Conservation (phyloP, 2,329 filamentous ascomycete species). For the Botryosphaeria agaves region DNA sequence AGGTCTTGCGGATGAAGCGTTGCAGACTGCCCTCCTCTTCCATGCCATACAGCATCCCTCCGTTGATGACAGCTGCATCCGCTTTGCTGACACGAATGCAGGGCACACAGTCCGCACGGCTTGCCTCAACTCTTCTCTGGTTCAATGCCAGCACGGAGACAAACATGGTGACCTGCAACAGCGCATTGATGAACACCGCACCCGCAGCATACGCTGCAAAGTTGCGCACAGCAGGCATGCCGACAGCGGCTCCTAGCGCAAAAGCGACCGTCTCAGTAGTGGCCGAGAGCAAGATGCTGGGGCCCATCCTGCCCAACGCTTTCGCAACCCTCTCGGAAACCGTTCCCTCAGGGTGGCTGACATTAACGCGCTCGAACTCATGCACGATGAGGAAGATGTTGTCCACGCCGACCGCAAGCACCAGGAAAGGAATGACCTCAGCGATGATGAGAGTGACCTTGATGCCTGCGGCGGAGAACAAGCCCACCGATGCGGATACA, state of each 20-base stretch:
- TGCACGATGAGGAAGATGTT: slow-evolving; percentile 99
- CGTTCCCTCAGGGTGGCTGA: slow-evolving; percentile 75
- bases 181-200: slow-evolving; percentile 88
- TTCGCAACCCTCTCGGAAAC: slow-evolving; percentile 75
- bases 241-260: slow-evolving; percentile 78
- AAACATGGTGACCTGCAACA: slow-evolving; percentile 97
- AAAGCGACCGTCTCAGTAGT: slow-evolving; percentile 89
- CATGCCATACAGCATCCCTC: slow-evolving; percentile 49
- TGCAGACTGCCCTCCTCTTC: slow-evolving; percentile 75
- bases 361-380: slow-evolving; percentile 89
- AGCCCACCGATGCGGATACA: slow-evolving; percentile 81
- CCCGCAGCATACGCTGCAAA: slow-evolving; percentile 94
- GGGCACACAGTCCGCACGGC: slow-evolving; percentile 81
- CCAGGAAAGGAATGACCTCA: slow-evolving; percentile 94
- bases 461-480: slow-evolving; percentile 82
- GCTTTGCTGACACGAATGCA: slow-evolving; percentile 69
- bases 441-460: slow-evolving; percentile 96
- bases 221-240: slow-evolving; percentile 95
- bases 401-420: slow-evolving; percentile 90
- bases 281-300: slow-evolving; percentile 90
- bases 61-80: slow-evolving; percentile 46
- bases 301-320: slow-evolving; percentile 88
- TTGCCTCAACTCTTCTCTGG: slow-evolving; percentile 74
- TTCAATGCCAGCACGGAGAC: slow-evolving; percentile 82
- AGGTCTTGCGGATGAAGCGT: slow-evolving; percentile 75